Base-by-base conservation (phyloP, 345 rosid species). In the Boechera divaricarpa region DNA sequence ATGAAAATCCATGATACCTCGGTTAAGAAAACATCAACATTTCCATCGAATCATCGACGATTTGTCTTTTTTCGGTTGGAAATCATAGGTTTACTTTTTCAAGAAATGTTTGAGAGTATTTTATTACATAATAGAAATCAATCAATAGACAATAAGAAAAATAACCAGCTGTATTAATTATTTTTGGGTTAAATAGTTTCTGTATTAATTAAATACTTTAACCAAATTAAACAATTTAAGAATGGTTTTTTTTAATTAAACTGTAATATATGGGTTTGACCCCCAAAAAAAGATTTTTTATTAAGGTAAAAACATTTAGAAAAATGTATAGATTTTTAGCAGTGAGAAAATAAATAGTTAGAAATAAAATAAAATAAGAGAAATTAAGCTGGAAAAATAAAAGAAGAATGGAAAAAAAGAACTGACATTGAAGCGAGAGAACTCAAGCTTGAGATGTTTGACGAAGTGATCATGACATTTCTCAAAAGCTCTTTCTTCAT, bases 371-470 rank as follows among this genome's bases (percentile, higher is more conserved):
- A 31, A 9, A 10, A 36, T 5, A 54, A n/a, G 7, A 45, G 15
- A 38, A 13, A 52, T 28, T 4, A 39, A 68, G 15, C 11, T 39
- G 53, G 26, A 13, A 21, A 18, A 74, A 29, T 8, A 38, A 28
- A 31, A 1, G 9, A 18, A 74, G 12, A 35, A 52, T 4, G 29
- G 32, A 24, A 5, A 31, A 48, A 62, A 18, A 67, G 38, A 12
- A 77, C 49, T 57, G 51, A 94, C 99, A 87, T 90, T 86, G 72
- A 91, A 91, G 49, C 97, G 91, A 75, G 83, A 53, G 84, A 92
- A 95, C 70, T 92, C 97, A 41, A 82, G 84, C 85, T 84, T 84
- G 82, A 92, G 88, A 66, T 85, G 87, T 59, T 61, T 80, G 73
- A 88, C 58, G 72, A 63, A 60, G 56, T 79, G 73, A 63, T 88